These are phyloP conservation scores for Endocarpon pusillum DNA, from an alignment of 495 filamentous ascomycete species.

Conservation along the genomic window DNA sequence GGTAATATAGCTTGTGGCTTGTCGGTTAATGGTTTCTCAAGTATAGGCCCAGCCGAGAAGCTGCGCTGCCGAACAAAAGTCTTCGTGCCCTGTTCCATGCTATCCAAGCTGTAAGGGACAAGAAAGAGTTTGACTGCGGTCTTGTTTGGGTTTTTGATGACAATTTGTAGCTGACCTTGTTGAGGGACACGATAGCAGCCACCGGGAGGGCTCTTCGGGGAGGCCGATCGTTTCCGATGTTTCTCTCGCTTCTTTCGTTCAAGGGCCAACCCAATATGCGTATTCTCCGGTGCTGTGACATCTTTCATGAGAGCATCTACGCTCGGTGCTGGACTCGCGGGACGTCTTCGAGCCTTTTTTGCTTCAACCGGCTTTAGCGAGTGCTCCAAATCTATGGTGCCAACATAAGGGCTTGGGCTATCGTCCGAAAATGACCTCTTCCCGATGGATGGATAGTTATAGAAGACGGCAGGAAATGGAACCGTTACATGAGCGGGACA, in stretches of 20 bases:
- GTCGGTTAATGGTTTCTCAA: slow-evolving; percentile 44
- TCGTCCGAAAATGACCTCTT: slow-evolving; percentile 50
- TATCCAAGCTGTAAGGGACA: slow-evolving; percentile 85
- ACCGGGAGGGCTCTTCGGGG: slow-evolving; percentile 55
- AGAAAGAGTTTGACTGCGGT: slow-evolving; percentile 91
- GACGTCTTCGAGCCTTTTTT: slow-evolving; percentile 26
- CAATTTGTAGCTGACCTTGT: slow-evolving; percentile 87
- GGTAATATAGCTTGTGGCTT: slow-evolving; percentile 31
- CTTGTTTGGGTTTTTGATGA: slow-evolving; percentile 94
- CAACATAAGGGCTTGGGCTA: slow-evolving; percentile 90
- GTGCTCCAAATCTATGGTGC: slow-evolving; percentile 81
- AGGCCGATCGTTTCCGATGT: slow-evolving; percentile 44
- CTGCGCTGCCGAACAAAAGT: slow-evolving; percentile 93
- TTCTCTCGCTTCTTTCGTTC: slow-evolving; percentile 26
- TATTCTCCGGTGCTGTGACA: slow-evolving; percentile 8
- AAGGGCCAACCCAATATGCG: slow-evolving; percentile 3
- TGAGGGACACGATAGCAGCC: slow-evolving; percentile 91
- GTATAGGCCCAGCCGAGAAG: slow-evolving; percentile 76
- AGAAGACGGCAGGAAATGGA: slow-evolving; percentile 92
- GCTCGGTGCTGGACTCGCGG: slow-evolving; percentile 27
- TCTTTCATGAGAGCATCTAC: slow-evolving; percentile 11
- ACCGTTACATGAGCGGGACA: slow-evolving; percentile 87
- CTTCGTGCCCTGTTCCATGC: slow-evolving; percentile 89
- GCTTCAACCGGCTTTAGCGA: slow-evolving; percentile 34
- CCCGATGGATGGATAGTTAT: slow-evolving; percentile 59